phyloP scores from a whole-genome alignment of 768 basidiomycete species.

The Serendipita sp. region DNA sequence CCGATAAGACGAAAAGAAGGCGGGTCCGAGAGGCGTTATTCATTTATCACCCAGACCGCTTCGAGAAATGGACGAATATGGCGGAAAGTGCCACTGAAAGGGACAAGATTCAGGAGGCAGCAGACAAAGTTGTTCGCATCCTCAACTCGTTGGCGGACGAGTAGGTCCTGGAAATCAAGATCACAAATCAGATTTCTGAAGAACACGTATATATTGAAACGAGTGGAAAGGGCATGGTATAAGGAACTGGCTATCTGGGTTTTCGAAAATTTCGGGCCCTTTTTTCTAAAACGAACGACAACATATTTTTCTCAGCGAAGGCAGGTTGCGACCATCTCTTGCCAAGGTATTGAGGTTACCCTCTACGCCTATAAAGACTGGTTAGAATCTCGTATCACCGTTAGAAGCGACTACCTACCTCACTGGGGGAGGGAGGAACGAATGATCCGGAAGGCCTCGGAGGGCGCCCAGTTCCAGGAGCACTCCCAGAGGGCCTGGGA shows the following conservation, averaged over 20 bases:
- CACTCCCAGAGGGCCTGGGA: neutral
- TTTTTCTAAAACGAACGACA: neutral
- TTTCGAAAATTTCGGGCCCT: neutral
- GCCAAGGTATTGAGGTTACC: too few species aligned
- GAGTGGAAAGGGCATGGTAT: neutral
- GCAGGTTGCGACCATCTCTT: too few species aligned
- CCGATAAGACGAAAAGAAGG: neutral
- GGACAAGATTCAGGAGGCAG: neutral
- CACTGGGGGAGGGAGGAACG: neutral
- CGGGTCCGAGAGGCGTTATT: neutral
- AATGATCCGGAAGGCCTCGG: neutral
- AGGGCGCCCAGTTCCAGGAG: too few species aligned
- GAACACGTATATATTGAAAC: neutral
- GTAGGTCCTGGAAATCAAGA: neutral
- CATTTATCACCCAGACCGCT: constrained; percentile 2
- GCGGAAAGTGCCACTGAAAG: neutral
- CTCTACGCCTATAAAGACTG: too few species aligned
- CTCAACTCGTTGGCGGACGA: neutral
- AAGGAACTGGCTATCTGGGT: neutral
- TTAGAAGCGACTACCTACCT: too few species aligned
- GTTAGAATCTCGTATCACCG: too few species aligned
- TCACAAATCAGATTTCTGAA: neutral
- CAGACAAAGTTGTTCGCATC: neutral
- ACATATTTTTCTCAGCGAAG: too few species aligned
- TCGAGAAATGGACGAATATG: neutral